Percentiles rank a stretch among this genome's conserved stretches.
phyloP scores from a whole-genome alignment of 1,139 yeast species.

The Lodderomyces jiufengensis region DNA sequence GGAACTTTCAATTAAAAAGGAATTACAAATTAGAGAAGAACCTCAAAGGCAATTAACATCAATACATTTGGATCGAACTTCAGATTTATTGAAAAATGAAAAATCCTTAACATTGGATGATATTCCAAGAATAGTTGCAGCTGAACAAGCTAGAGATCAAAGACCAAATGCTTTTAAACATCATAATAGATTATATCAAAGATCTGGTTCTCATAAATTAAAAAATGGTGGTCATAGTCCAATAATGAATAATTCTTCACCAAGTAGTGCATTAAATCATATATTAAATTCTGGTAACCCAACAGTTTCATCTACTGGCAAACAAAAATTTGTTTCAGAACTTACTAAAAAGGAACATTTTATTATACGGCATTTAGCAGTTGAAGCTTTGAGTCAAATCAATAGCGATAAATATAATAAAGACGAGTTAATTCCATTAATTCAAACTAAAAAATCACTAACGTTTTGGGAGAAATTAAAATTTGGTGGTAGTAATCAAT shows the following conservation, averaged over 20 bases:
- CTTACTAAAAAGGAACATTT: constrained; percentile 58
- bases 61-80: constrained; percentile 48
- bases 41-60: constrained; percentile 33
- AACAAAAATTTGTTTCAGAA: constrained; percentile 65
- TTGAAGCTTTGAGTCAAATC: constrained; percentile 52
- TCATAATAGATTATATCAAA: constrained; percentile 48
- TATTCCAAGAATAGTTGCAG: constrained; percentile 94
- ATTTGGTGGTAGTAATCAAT: constrained; percentile 31
- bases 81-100: constrained; percentile 72
- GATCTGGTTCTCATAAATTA: constrained; percentile 21
- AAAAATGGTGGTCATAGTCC: constrained; percentile 8
- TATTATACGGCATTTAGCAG: constrained; percentile 64
- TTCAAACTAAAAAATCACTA: constrained; percentile 54
- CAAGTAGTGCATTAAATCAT: constrained; percentile 13
- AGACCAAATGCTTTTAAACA: constrained; percentile 83
- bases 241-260: constrained; percentile 7
- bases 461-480: constrained; percentile 76
- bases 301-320: constrained; percentile 8
- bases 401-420: constrained; percentile 36
- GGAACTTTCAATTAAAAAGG: constrained; percentile 33
- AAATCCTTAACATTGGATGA: constrained; percentile 90
- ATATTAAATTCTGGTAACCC: constrained; percentile 10
- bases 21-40: constrained; percentile 45
- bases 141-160: constrained; percentile 92
- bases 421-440: constrained; percentile 52